phyloP scores from a whole-genome alignment of 2,329 filamentous ascomycete genomes.

The Xylariomycetidae sp. region DNA sequence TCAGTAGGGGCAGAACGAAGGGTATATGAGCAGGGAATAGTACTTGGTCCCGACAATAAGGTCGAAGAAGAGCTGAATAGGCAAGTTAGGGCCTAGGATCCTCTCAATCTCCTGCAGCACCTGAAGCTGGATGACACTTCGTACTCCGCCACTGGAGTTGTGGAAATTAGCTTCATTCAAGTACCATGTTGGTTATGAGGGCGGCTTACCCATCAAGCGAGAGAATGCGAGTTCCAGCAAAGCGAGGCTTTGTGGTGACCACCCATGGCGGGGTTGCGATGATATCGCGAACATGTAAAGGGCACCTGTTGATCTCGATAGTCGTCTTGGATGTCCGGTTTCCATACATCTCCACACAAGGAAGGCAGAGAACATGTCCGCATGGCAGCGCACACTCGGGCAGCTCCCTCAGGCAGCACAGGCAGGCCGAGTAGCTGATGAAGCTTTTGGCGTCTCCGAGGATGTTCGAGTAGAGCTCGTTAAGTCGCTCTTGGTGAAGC shows the following conservation, averaged over 20 bases:
- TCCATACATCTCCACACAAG: conserved; percentile 26
- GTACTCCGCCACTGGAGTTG: conserved; percentile 24
- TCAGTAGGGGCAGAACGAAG: too few relatives aligned
- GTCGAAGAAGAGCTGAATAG: conserved; percentile 27
- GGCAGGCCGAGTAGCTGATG: conserved; percentile 26
- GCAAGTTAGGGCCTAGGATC: conserved; percentile 23
- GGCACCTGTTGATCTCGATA: conserved; percentile 26
- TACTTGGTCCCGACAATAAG: conserved; percentile 27
- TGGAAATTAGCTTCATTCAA: neutral
- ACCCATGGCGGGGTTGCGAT: conserved; percentile 25
- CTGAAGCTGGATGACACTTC: conserved; percentile 24
- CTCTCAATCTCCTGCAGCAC: conserved; percentile 24
- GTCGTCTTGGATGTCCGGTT: conserved; percentile 24
- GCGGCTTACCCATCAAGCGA: conserved; percentile 24
- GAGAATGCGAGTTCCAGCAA: conserved; percentile 23
- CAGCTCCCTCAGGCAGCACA: conserved; percentile 26
- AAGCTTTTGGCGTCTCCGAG: conserved; percentile 21
- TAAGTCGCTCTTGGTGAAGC: conserved; percentile 25
- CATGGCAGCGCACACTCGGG: conserved; percentile 27
- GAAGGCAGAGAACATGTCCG: conserved; percentile 25
- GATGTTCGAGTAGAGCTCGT: conserved; percentile 25
- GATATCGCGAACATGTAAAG: conserved; percentile 24
- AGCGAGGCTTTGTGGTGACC: conserved; percentile 22
- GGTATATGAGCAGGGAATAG: conserved; percentile 7
- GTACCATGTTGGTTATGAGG: too few relatives aligned